phyloP scores from a whole-genome alignment of 768 basidiomycete species.

The Cystoderma amianthinum region DNA sequence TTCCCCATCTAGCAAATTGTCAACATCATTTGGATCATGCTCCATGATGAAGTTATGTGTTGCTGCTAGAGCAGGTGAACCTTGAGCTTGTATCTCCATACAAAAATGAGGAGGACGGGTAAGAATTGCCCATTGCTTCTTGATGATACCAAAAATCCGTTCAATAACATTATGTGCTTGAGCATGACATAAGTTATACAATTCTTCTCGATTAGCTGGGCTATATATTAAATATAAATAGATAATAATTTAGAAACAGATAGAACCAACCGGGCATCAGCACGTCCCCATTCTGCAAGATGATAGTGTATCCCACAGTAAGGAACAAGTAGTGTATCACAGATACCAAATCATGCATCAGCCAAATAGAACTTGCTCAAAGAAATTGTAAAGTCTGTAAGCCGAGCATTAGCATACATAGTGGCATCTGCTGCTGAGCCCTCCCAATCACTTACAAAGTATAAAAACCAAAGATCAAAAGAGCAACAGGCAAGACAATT shows the following conservation, averaged over 20 bases:
- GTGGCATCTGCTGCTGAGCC: constrained; percentile 17
- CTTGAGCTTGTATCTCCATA: constrained; percentile 12
- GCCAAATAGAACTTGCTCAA: constrained; percentile 19
- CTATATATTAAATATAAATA: constrained; percentile 7
- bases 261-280: constrained; percentile 5
- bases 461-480: constrained; percentile 18
- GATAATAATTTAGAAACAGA: neutral
- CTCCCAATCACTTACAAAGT: constrained; percentile 21
- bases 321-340: constrained; percentile 20
- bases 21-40: constrained; percentile 13
- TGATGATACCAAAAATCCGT: constrained; percentile 20
- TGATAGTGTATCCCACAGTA: constrained; percentile 23
- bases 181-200: constrained; percentile 26
- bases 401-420: constrained; percentile 14
- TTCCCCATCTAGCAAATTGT: no score
- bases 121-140: constrained; percentile 12
- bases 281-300: constrained; percentile 22
- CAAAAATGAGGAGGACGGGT: constrained; percentile 11
- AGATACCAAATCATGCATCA: constrained; percentile 20
- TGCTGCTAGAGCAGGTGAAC: constrained; percentile 13
- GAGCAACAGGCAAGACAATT: constrained; percentile 20
- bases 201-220: constrained; percentile 20
- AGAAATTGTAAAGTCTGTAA: constrained; percentile 15
- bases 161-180: constrained; percentile 22
- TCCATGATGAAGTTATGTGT: constrained; percentile 18